A percentile compares a stretch with the other conserved stretches of the same genome.
These are phyloP conservation scores for Mangifera indica DNA, from an alignment of 345 rosid species.

Conservation along the genomic window DNA sequence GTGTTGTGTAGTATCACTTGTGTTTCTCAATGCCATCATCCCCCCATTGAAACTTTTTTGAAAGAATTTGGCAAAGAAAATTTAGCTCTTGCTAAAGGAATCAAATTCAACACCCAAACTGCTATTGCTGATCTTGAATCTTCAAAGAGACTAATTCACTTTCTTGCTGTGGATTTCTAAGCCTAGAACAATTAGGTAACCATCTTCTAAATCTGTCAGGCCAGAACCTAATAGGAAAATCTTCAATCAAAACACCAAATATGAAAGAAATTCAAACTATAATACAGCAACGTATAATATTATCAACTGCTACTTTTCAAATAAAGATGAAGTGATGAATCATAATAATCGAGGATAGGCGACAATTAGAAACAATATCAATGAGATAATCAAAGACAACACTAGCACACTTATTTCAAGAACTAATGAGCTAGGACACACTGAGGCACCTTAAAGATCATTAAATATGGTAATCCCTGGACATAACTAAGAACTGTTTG, in stretches of 20 bases:
- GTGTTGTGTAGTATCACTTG: not conserved
- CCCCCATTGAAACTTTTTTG: not conserved
- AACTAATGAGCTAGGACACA: not conserved
- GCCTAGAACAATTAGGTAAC: conserved; percentile 50
- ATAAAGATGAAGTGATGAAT: not conserved
- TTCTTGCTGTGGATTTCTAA: conserved; percentile 53
- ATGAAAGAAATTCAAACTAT: not conserved
- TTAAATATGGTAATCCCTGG: not conserved
- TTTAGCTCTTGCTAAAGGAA: conserved; percentile 4
- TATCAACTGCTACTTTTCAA: too few relatives aligned
- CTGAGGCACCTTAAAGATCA: not conserved
- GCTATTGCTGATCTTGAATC: conserved; percentile 57
- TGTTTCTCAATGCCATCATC: not conserved
- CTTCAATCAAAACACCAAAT: not conserved
- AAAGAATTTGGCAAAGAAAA: not conserved
- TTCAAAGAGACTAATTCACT: conserved; percentile 74
- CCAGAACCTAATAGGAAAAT: conserved; percentile 45
- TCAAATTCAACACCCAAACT: not conserved
- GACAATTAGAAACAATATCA: not conserved
- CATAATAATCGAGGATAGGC: not conserved
- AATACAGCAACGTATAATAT: not conserved
- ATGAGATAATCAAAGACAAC: not conserved
- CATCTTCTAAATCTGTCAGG: conserved; percentile 70
- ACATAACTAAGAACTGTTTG: too few relatives aligned
- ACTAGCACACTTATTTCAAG: not conserved